Evolutionary conservation across 2,329 filamentous ascomycete genomes (phyloP), one percentile per base, ranked within the genome.

Genomic region (Bimuria novae-zelandiae): DNA sequence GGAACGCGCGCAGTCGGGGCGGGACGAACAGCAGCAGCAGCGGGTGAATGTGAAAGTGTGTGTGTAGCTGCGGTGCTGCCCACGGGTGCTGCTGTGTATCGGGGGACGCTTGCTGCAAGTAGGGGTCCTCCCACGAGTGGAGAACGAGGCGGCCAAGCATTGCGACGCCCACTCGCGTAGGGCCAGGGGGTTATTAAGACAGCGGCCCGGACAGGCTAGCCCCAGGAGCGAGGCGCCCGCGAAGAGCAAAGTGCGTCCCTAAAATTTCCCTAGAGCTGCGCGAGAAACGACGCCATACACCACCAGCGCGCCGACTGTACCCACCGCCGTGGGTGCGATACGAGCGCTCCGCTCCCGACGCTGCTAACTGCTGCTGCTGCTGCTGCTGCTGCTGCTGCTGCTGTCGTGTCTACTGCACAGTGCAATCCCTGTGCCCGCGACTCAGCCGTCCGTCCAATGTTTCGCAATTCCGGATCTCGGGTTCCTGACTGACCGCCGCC

Each of bases 1-100:
- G 65, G 63, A 63, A 62, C 60, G 60, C 64, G 60, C 60, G 16
- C 44, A 29, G n/a, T 17, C 7, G 4, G 21, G 23, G 25, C 21
- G n/a, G 42, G n/a, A 33, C 22, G 12, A n/a, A 22, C 37, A 42
- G 46, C 36, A 12, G 36, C 36, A 19, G 36, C 17, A 21, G 36
- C 7, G 7, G 4, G 25, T 17, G 27, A 27, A 17, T 16, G 41
- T 11, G 16, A 30, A 46, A 3, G 29, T 30, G 40, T 25, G 21
- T 12, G 16, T 4, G 52, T 29, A 22, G 43, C 45, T 46, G 50
- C 56, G 10, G 56, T 49, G 22, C 45, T 49, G 22, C 45, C 55
- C 55, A n/a, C 14, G 47, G 23, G 52, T 25, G 29, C 27, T 47
- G 49, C 43, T 12, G 44, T 51, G 47, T 37, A 32, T 52, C 44